Base-by-base conservation (phyloP, 306 rosid genomes). In the Herpetospermum pedunculosum region DNA sequence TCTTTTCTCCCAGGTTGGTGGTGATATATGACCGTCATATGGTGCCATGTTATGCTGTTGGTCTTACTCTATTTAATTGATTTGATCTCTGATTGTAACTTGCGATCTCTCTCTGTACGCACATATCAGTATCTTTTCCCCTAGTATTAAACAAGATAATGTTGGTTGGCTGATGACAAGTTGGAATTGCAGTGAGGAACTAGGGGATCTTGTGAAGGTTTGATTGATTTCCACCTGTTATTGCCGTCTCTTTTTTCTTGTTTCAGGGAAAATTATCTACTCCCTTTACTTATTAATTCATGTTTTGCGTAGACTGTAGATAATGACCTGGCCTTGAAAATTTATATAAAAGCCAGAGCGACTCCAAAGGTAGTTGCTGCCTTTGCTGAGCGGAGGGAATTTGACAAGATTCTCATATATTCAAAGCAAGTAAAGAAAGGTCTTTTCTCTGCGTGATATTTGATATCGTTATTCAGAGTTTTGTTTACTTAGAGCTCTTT, bases 361-460 rank as follows among this genome's bases (percentile, higher is more conserved):
- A 95, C 99, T 49, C 99, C 99, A 30, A 95, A 95, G 83, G 99
- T 95, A 58, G 97, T 95, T 64, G 99, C 99, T 77, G 97, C 99
- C 64, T 95, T 95, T 84, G 99, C 99, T 53, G 99, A 95, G 85
- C 79, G 96, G 75, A 95, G 97, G 87, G 99, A 95, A 82, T 95
- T 95, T 85, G 99, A 95, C 84, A 95, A 95, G 81, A 95, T 95
- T 67, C 87, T 95, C 30, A 95, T 95, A 75, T 95, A 95, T 84
- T 95, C 99, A 21, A 95, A 95, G 86, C 99, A 95, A 96, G 99
- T 91, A 69, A 77, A 48, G 46, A 18, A 60, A 60, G n/a, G 55
- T 30, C 32, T 54, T 47, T 76, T 71, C 75, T 70, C 77, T 34
- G 28, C 50, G 54, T 62, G 29, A 46, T 70, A 48, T 26, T 54